Percentiles rank a stretch among this genome's conserved stretches.
Evolutionary conservation across 176 grass and related monocot genomes (phyloP).

Genomic region (Aegilops umbellulata): DNA sequence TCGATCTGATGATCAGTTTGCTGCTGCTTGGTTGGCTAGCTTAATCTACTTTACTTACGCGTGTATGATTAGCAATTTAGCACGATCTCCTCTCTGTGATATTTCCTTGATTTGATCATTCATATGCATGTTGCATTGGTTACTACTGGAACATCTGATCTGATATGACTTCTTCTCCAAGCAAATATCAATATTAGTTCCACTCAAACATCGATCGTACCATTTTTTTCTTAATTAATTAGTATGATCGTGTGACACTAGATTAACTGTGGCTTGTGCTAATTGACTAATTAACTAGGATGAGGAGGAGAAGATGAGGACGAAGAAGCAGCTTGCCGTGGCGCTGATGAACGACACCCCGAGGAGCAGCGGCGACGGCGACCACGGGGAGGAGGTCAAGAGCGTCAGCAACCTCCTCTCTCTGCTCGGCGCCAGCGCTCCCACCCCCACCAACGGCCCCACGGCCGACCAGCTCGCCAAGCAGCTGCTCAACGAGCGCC

Average conservation of each 20-base stretch:
- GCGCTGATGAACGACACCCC: constrained; percentile 1
- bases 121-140: not conserved
- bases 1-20: not conserved
- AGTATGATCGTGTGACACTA: not conserved
- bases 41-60: not conserved
- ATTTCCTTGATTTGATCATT: not conserved
- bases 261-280: not conserved
- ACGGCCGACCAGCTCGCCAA: not conserved
- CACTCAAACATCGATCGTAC: not conserved
- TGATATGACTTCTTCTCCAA: too few species aligned
- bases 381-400: not conserved
- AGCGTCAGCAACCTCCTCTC: not conserved
- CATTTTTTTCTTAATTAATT: not conserved
- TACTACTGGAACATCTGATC: not conserved
- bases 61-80: not conserved
- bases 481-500: not conserved
- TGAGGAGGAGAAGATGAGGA: not conserved
- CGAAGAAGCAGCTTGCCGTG: not conserved
- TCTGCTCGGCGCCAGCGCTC: not conserved
- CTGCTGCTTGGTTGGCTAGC: not conserved
- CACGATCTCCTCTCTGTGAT: not conserved
- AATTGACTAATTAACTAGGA: not conserved
- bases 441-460: not conserved
- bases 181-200: not conserved
- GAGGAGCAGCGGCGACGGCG: not conserved